Percentiles rank a stretch among this genome's conserved stretches.
phyloP scores from a whole-genome alignment of 139 green algal species.

The Chlorella sp. region DNA sequence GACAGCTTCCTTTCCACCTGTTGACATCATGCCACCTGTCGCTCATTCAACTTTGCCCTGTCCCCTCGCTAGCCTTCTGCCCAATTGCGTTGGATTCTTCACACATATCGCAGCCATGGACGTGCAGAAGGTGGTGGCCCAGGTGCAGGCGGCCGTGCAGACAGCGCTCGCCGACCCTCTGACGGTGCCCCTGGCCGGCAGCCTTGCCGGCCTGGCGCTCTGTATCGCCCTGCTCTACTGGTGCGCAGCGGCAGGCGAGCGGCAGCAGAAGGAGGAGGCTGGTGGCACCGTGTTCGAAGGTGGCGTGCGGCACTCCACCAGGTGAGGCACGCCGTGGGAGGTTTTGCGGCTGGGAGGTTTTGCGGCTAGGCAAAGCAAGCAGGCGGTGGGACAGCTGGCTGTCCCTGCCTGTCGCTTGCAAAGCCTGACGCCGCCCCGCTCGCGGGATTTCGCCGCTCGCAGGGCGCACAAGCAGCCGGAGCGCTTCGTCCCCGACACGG shows the following conservation, averaged over 20 bases:
- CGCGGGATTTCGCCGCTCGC: background rate
- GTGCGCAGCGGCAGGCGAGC: background rate
- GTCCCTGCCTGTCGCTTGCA: background rate
- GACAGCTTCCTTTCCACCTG: too few species aligned
- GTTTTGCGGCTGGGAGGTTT: background rate
- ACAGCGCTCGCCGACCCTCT: constrained; percentile 17
- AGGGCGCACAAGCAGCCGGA: constrained; percentile 23
- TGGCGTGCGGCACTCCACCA: constrained; percentile 27
- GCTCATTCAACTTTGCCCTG: too few species aligned
- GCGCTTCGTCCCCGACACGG: background rate
- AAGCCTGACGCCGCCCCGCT: too few species aligned
- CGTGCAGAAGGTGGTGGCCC: background rate
- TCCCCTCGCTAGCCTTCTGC: too few species aligned
- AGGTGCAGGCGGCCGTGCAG: constrained; percentile 4
- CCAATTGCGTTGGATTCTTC: background rate
- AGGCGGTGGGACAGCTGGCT: background rate
- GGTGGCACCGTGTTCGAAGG: constrained; percentile 24
- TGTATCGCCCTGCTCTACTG: constrained; percentile 30
- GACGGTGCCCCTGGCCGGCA: background rate
- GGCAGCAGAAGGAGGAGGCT: background rate
- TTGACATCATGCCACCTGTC: too few species aligned
- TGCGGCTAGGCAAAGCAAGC: background rate
- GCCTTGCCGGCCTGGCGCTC: constrained; percentile 17
- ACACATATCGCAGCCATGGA: background rate
- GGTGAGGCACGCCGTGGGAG: background rate